A percentile compares a stretch with the other conserved stretches of the same genome.
Conservation (phyloP, 331 rosid genomes). For the Spiraea crenata region DNA sequence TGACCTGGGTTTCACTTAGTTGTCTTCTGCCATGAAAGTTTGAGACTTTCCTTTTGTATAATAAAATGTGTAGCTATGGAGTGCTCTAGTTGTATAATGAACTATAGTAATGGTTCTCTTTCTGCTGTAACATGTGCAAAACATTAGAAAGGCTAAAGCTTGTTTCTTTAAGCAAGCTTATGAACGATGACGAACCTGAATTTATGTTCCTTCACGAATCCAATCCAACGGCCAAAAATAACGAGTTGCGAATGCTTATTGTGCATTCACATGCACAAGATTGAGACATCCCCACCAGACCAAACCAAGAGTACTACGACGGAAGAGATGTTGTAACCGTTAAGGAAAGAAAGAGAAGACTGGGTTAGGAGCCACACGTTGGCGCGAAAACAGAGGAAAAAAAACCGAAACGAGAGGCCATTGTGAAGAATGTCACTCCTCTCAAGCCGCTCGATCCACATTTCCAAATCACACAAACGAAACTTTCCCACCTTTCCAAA, state of each 20-base stretch:
- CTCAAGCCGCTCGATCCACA: slow-evolving; percentile 44
- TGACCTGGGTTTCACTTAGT: too few species aligned
- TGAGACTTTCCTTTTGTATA: background rate
- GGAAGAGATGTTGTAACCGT: slow-evolving; percentile 2
- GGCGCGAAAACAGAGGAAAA: slow-evolving; percentile 80
- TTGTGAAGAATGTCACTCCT: slow-evolving; percentile 65
- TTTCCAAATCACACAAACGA: slow-evolving; percentile 34
- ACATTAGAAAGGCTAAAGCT: too few species aligned
- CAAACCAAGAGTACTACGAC: background rate
- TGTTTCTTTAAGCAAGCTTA: too few species aligned
- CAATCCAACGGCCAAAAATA: background rate
- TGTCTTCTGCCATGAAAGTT: too few species aligned
- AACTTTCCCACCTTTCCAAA: slow-evolving; percentile 17
- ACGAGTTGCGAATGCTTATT: background rate
- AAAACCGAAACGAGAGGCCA: slow-evolving; percentile 64
- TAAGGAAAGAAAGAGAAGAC: slow-evolving; percentile 24
- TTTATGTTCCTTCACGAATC: too few species aligned
- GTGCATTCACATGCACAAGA: background rate
- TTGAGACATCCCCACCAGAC: background rate
- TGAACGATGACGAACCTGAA: too few species aligned
- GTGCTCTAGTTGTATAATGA: too few species aligned
- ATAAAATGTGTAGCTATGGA: background rate
- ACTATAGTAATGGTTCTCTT: too few species aligned
- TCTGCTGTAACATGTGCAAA: too few species aligned
- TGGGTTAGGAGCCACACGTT: slow-evolving; percentile 60